phyloP scores from a whole-genome alignment of 1,284 basidiomycete genomes.

The Rhodotorula sp. region DNA sequence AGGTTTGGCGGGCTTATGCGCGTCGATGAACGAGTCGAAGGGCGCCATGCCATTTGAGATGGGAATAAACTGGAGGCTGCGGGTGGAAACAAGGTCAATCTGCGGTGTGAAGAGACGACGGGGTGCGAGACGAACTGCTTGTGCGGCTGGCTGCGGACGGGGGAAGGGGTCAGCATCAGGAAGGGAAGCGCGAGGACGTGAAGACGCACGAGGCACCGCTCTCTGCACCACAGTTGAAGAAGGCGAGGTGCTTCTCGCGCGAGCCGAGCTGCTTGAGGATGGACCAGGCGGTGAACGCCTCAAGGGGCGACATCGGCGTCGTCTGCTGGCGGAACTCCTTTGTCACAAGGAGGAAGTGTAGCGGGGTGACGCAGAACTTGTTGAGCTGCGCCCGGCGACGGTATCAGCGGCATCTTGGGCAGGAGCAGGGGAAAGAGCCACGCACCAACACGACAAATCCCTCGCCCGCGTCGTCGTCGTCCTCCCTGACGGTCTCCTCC shows the following conservation, averaged over 20 bases:
- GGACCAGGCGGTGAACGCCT: slow-evolving; percentile 41
- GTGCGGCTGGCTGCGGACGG: slow-evolving; percentile 38
- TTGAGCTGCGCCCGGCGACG: slow-evolving; percentile 34
- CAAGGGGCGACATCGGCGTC: slow-evolving; percentile 42
- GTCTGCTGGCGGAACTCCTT: slow-evolving; percentile 44
- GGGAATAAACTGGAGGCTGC: slow-evolving; percentile 46
- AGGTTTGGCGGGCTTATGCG: slow-evolving; percentile 31
- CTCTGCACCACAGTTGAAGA: slow-evolving; percentile 44
- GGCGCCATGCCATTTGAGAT: slow-evolving; percentile 39
- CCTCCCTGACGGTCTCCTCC: slow-evolving; percentile 38
- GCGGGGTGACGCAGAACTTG: slow-evolving; percentile 47
- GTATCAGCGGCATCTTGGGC: neutral
- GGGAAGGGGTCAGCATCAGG: neutral
- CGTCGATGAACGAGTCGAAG: slow-evolving; percentile 39
- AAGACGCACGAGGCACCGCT: slow-evolving; percentile 37
- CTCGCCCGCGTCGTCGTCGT: slow-evolving; percentile 34
- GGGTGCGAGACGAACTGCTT: slow-evolving; percentile 36
- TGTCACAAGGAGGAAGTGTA: slow-evolving; percentile 47
- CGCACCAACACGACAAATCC: slow-evolving; percentile 33
- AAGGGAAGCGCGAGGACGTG: too few species aligned
- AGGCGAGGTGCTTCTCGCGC: slow-evolving; percentile 42
- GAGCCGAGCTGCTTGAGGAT: slow-evolving; percentile 41
- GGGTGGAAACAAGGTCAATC: neutral
- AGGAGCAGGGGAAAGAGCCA: neutral
- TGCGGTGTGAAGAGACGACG: too few species aligned